Conservation (phyloP, 352 stramenopile genomes). For the Globisporangium paroecandrum region DNA sequence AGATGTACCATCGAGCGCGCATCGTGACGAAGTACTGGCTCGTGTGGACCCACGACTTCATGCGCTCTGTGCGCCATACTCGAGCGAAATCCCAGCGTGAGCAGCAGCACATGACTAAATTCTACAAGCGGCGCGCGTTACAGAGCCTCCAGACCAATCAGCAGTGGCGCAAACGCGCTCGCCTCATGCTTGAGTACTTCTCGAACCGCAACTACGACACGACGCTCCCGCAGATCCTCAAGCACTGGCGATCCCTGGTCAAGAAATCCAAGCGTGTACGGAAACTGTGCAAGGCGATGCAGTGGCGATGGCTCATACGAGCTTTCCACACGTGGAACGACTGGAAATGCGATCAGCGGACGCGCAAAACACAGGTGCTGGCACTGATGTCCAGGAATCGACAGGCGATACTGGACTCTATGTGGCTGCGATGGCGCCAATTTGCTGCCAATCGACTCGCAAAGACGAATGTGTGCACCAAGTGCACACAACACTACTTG, state of each 20-base stretch:
- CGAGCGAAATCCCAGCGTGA: not conserved
- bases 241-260: constrained; percentile 9
- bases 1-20: constrained; percentile 42
- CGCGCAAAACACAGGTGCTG: not conserved
- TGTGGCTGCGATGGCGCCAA: constrained; percentile 20
- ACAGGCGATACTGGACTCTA: not conserved
- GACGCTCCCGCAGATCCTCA: constrained; percentile 23
- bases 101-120: not conserved
- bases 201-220: constrained; percentile 27
- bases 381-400: not conserved
- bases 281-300: not conserved
- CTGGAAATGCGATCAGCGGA: constrained; percentile 2
- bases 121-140: constrained; percentile 19
- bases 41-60: constrained; percentile 50
- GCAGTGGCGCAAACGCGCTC: constrained; percentile 23
- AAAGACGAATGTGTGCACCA: constrained; percentile 13
- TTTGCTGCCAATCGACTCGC: constrained; percentile 15
- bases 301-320: not conserved
- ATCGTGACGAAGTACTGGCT: constrained; percentile 66
- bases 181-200: constrained; percentile 40
- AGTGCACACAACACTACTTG: constrained; percentile 19
- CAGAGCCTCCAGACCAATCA: constrained; percentile 10
- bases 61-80: constrained; percentile 11
- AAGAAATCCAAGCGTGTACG: constrained; percentile 7
- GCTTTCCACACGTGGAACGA: constrained; percentile 4